Evolutionary conservation across 1,284 basidiomycete species (phyloP).

Genomic region (Cystobasidium slooffiae): DNA sequence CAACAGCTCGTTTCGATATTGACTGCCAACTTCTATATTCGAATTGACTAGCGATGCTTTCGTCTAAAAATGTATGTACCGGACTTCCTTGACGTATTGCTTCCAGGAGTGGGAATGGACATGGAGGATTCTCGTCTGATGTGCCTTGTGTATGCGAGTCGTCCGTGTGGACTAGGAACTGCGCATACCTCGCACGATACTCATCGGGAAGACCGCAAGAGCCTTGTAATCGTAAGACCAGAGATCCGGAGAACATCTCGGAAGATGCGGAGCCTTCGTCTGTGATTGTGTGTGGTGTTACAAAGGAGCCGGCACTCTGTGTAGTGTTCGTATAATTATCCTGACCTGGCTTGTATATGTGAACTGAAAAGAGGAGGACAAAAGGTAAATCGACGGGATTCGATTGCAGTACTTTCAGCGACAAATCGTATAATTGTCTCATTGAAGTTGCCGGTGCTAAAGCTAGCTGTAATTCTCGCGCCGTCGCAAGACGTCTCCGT

Average conservation of each 20-base stretch:
- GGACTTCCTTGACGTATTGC: constrained; percentile 21
- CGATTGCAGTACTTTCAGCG: constrained; percentile 34
- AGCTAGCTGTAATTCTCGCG: constrained; percentile 48
- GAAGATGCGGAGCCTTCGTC: constrained; percentile 11
- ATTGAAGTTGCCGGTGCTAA: constrained; percentile 43
- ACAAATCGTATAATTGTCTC: constrained; percentile 44
- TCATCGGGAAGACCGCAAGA: constrained; percentile 24
- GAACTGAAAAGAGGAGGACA: constrained; percentile 48
- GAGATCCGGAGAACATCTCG: constrained; percentile 1
- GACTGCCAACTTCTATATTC: constrained; percentile 26
- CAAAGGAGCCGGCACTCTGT: constrained; percentile 1
- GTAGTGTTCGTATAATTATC: not conserved
- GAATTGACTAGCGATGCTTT: constrained; percentile 40
- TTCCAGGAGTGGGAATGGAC: constrained; percentile 20
- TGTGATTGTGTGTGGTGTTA: not conserved
- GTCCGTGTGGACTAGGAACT: constrained; percentile 46
- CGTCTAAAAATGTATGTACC: constrained; percentile 46
- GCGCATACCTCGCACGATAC: not conserved
- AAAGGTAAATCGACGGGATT: constrained; percentile 51
- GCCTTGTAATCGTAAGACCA: constrained; percentile 19
- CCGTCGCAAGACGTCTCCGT: constrained; percentile 45
- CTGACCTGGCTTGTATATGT: constrained; percentile 23
- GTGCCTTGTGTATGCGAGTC: constrained; percentile 35
- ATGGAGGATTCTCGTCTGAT: not conserved
- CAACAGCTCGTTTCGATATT: constrained; percentile 54